A percentile compares a stretch with the other conserved stretches of the same genome.
Evolutionary conservation across 331 rosid species (phyloP).

Genomic region (Pyrus hybrid): DNA sequence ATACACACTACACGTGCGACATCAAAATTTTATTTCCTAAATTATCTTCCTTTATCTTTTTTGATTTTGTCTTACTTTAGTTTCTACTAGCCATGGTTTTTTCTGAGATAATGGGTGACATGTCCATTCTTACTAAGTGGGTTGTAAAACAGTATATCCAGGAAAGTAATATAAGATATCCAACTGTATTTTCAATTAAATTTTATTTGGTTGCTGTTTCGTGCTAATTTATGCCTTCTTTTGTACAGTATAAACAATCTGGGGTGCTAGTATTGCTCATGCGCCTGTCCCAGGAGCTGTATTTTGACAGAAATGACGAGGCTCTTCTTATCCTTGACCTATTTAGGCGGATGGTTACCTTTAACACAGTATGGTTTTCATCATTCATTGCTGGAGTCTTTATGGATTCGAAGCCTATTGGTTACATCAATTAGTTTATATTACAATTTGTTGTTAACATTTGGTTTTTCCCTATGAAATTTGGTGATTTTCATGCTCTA

Average conservation of each 20-base stretch:
- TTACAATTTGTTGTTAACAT: no score
- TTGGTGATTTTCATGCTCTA: no score
- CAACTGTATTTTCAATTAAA: slow-evolving; percentile 9
- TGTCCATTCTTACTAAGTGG: not conserved
- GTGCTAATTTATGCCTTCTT: slow-evolving; percentile 12
- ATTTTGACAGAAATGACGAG: slow-evolving; percentile 52
- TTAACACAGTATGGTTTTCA: slow-evolving; percentile 47
- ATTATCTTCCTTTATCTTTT: no score
- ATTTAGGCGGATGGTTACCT: slow-evolving; percentile 70
- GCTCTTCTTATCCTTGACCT: slow-evolving; percentile 65
- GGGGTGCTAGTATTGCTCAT: slow-evolving; percentile 71
- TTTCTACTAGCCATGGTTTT: not conserved
- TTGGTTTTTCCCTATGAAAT: no score
- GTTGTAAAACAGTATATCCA: not conserved
- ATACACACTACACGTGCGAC: not conserved
- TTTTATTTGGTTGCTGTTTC: not conserved
- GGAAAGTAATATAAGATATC: not conserved
- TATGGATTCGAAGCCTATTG: not conserved
- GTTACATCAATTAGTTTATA: no score
- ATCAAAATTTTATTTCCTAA: not conserved
- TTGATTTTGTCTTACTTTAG: not conserved
- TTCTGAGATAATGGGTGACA: not conserved
- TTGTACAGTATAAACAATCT: no score
- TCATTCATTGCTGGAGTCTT: not conserved
- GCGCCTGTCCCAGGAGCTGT: slow-evolving; percentile 66